Percentiles rank a stretch among this genome's conserved stretches.
These are phyloP conservation scores for Boletus sp. DNA, from an alignment of 768 basidiomycete species.

Conservation along the genomic window DNA sequence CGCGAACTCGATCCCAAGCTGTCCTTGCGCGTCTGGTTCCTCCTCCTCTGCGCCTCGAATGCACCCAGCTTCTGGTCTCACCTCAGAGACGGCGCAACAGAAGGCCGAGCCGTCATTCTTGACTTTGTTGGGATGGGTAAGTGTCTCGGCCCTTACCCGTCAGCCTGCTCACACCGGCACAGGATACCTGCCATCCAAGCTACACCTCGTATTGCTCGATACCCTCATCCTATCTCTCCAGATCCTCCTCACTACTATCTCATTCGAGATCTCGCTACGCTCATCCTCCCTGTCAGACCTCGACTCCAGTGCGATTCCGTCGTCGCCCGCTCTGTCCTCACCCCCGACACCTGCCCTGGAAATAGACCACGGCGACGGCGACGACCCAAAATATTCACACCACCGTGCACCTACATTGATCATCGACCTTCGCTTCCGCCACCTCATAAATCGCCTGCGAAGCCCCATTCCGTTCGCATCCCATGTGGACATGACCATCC, in stretches of 20 bases:
- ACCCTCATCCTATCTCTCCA: slow-evolving; percentile 65
- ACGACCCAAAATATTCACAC: slow-evolving; percentile 17
- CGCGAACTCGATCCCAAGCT: slow-evolving; percentile 61
- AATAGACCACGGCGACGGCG: slow-evolving; percentile 14
- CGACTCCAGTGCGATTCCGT: slow-evolving; percentile 36
- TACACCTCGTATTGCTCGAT: slow-evolving; percentile 66
- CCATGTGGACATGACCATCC: slow-evolving; percentile 30
- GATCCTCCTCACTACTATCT: slow-evolving; percentile 59
- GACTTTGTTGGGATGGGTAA: slow-evolving; percentile 78
- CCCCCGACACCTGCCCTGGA: slow-evolving; percentile 27
- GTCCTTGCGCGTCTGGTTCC: slow-evolving; percentile 68
- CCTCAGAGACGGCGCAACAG: slow-evolving; percentile 45
- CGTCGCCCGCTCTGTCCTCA: slow-evolving; percentile 22
- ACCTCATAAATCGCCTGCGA: slow-evolving; percentile 55
- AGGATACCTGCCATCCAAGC: slow-evolving; percentile 62
- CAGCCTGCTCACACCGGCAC: slow-evolving; percentile 11
- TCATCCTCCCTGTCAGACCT: slow-evolving; percentile 39
- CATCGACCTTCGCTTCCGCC: slow-evolving; percentile 57
- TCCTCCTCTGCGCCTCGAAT: slow-evolving; percentile 57
- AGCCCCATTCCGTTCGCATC: slow-evolving; percentile 44
- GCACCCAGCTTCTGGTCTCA: slow-evolving; percentile 61
- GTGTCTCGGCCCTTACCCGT: slow-evolving; percentile 21
- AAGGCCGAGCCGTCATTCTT: slow-evolving; percentile 63
- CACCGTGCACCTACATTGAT: slow-evolving; percentile 43
- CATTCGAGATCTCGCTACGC: slow-evolving; percentile 54